These are phyloP conservation scores for Xylaria sp. DNA, from an alignment of 2,329 filamentous ascomycete genomes.

Conservation along the genomic window DNA sequence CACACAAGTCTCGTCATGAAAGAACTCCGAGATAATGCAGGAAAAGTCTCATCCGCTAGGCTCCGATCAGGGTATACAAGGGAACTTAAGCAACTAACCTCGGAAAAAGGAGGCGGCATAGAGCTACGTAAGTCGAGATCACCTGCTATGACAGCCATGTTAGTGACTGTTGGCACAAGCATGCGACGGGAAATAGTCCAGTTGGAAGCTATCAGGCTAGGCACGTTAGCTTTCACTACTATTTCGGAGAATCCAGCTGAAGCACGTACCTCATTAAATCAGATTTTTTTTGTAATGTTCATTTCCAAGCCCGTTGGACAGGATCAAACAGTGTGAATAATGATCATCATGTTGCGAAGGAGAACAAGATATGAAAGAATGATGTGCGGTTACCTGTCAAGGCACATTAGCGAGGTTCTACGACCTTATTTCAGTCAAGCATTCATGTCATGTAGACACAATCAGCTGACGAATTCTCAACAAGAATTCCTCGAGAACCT, in stretches of 20 bases:
- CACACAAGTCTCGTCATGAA: conserved; percentile 54
- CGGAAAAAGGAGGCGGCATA: background rate
- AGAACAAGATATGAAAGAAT: conserved; percentile 17
- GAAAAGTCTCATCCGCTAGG: conserved; percentile 53
- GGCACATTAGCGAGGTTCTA: conserved; percentile 30
- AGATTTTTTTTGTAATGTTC: conserved; percentile 41
- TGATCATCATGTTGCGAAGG: conserved; percentile 39
- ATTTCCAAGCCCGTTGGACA: conserved; percentile 38
- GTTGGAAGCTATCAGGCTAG: conserved; percentile 33
- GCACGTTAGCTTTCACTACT: conserved; percentile 22
- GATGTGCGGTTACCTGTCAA: conserved; percentile 36
- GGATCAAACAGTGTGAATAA: conserved; percentile 46
- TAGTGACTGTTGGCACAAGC: conserved; percentile 17
- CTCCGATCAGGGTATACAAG: conserved; percentile 35
- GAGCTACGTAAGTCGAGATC: background rate
- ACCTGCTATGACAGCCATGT: conserved; percentile 23
- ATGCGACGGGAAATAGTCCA: conserved; percentile 1
- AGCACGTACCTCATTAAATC: conserved; percentile 42
- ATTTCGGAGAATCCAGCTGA: background rate
- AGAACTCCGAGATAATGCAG: conserved; percentile 55
- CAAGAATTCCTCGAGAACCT: conserved; percentile 56
- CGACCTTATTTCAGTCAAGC: conserved; percentile 25
- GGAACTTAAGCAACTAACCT: conserved; percentile 11
- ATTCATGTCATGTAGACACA: conserved; percentile 35
- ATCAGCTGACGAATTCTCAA: conserved; percentile 70